Percentiles rank a stretch among this genome's conserved stretches.
These are phyloP conservation scores for Fomes fomentarius DNA, from an alignment of 1,284 basidiomycete genomes.

Conservation along the genomic window DNA sequence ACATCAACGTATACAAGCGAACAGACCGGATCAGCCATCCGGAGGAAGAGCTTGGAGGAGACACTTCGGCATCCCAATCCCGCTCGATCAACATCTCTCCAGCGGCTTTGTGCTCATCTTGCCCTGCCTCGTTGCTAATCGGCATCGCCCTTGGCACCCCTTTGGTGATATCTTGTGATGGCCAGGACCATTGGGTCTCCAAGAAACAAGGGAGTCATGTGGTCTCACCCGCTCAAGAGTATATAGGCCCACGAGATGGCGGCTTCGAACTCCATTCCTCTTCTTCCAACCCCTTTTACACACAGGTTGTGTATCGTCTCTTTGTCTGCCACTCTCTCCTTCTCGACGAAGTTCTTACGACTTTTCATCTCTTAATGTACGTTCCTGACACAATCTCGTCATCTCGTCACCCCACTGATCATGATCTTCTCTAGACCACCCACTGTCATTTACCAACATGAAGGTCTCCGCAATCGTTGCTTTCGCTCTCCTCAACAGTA, in stretches of 20 bases:
- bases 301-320: conserved; percentile 13
- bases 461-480: conserved; percentile 12
- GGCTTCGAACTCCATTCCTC: not conserved
- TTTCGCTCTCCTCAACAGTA: conserved; percentile 14
- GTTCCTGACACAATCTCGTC: not conserved
- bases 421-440: not conserved
- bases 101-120: conserved; percentile 2
- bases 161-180: not conserved
- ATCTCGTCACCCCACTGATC: not conserved
- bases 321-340: conserved; percentile 11
- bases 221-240: not conserved
- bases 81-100: conserved; percentile 3
- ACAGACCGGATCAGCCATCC: conserved; percentile 2
- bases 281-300: conserved; percentile 6
- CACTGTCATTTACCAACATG: conserved; percentile 9
- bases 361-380: conserved; percentile 2
- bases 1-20: too few relatives aligned
- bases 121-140: conserved; percentile 2
- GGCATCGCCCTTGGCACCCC: conserved; percentile 1
- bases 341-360: conserved; percentile 8
- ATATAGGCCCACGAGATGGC: not conserved
- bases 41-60: not conserved
- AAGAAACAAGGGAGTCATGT: not conserved
- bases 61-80: not conserved
- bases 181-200: not conserved